A percentile compares a stretch with the other conserved stretches of the same genome.
Conservation (phyloP, 176 grass and related monocot species). For the Poa annua region DNA sequence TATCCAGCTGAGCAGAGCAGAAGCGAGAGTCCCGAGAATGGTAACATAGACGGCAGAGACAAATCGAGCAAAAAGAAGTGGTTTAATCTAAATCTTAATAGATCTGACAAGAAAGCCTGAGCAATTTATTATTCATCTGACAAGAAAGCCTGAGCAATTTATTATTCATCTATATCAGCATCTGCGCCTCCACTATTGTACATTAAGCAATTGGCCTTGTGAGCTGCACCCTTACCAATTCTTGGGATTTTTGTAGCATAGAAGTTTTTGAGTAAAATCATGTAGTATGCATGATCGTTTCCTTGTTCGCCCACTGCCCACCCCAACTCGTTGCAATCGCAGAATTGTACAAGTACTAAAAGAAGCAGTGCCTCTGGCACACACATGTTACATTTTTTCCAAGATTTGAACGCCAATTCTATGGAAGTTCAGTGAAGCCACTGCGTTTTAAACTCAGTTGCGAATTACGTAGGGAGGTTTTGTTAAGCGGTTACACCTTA, state of each 20-base stretch:
- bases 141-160: slow-evolving; percentile 55
- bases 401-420: background rate
- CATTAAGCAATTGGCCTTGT: slow-evolving; percentile 46
- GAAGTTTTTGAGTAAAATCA: slow-evolving; percentile 45
- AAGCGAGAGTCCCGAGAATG: slow-evolving; percentile 58
- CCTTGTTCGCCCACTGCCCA: background rate
- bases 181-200: slow-evolving; percentile 40
- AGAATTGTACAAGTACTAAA: background rate
- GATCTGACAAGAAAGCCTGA: slow-evolving; percentile 71
- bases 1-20: slow-evolving; percentile 52
- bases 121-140: slow-evolving; percentile 39
- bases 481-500: too few species aligned
- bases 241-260: slow-evolving; percentile 45
- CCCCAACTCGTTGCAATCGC: background rate
- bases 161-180: slow-evolving; percentile 7
- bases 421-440: background rate
- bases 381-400: background rate
- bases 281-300: background rate
- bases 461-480: too few species aligned
- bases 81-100: slow-evolving; percentile 92
- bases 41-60: slow-evolving; percentile 72
- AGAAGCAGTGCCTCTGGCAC: background rate
- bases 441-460: background rate
- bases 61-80: slow-evolving; percentile 92
- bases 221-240: slow-evolving; percentile 32